These are phyloP conservation scores for Mycena kentingensis DNA, from an alignment of 768 basidiomycete species.

Conservation along the genomic window DNA sequence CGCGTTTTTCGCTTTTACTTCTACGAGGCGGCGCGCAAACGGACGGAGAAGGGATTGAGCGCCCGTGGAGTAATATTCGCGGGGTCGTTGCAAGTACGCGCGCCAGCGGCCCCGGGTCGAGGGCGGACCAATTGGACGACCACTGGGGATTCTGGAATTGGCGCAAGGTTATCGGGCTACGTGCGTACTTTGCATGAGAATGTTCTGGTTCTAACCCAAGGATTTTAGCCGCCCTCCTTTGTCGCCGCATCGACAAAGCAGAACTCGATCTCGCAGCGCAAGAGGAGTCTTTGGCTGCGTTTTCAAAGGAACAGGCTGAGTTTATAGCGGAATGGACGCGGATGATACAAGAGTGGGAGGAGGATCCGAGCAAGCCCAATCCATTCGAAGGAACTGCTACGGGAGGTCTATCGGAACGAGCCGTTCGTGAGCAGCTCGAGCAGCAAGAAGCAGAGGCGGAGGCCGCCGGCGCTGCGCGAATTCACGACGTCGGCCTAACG, in stretches of 20 bases:
- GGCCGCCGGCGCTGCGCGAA: not conserved
- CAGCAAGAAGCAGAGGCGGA: not conserved
- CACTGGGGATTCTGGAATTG: slow-evolving; percentile 40
- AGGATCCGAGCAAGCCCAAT: not conserved
- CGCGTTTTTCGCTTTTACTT: slow-evolving; percentile 26
- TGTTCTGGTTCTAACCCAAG: not conserved
- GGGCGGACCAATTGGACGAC: slow-evolving; percentile 39
- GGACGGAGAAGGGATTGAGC: slow-evolving; percentile 41
- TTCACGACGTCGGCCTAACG: not conserved
- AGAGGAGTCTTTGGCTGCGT: not conserved
- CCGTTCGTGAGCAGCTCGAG: not conserved
- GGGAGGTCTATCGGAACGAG: not conserved
- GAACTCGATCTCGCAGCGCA: not conserved
- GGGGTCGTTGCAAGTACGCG: slow-evolving; percentile 31
- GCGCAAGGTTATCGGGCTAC: slow-evolving; percentile 28
- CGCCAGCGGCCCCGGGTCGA: slow-evolving; percentile 38
- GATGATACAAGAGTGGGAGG: not conserved
- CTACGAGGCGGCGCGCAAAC: slow-evolving; percentile 28
- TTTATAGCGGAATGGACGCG: not conserved
- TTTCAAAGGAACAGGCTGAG: not conserved
- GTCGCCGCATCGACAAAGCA: not conserved
- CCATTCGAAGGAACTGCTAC: not conserved
- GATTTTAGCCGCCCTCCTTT: not conserved
- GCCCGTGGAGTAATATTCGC: slow-evolving; percentile 38
- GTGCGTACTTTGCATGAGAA: slow-evolving; percentile 21